phyloP scores from a whole-genome alignment of 768 basidiomycete genomes.

The Auricularia sp. region DNA sequence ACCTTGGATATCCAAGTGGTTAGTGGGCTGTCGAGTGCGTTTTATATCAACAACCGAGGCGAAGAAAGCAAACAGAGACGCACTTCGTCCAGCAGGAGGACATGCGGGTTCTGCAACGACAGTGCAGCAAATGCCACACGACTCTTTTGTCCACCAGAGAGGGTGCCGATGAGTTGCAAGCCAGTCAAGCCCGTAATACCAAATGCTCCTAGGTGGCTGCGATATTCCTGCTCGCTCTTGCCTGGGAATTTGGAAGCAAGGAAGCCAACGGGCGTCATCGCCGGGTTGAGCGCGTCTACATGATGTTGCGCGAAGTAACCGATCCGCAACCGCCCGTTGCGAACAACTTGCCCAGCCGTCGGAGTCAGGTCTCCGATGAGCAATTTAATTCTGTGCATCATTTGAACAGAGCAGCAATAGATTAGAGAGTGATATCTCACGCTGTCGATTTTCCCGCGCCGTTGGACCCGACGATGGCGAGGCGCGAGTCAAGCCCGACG shows the following conservation, averaged over 20 bases:
- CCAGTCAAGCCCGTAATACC: conserved; percentile 95
- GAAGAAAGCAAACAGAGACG: conserved; percentile 11
- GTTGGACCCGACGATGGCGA: conserved; percentile 91
- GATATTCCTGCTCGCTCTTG: conserved; percentile 91
- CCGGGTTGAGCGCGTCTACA: conserved; percentile 78
- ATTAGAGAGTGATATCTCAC: conserved; percentile 28
- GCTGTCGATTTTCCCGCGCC: conserved; percentile 95
- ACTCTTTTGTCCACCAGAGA: conserved; percentile 93
- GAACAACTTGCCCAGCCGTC: conserved; percentile 65
- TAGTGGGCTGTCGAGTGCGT: conserved; percentile 50
- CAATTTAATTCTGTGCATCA: conserved; percentile 65
- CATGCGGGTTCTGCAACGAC: conserved; percentile 81
- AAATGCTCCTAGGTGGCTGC: conserved; percentile 90
- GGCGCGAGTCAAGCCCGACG: conserved; percentile 86
- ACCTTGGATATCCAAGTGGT: conserved; percentile 96
- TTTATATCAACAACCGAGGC: neutral
- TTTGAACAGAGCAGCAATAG: neutral
- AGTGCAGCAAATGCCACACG: conserved; percentile 87
- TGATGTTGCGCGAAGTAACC: conserved; percentile 95
- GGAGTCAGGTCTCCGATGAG: conserved; percentile 77
- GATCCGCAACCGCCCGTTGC: conserved; percentile 81
- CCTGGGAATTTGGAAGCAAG: conserved; percentile 88
- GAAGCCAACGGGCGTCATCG: conserved; percentile 89
- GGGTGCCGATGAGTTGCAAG: conserved; percentile 79
- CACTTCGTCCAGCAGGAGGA: conserved; percentile 89